Conservation (phyloP, 208 protist species). For the Leishmania braziliensis region DNA sequence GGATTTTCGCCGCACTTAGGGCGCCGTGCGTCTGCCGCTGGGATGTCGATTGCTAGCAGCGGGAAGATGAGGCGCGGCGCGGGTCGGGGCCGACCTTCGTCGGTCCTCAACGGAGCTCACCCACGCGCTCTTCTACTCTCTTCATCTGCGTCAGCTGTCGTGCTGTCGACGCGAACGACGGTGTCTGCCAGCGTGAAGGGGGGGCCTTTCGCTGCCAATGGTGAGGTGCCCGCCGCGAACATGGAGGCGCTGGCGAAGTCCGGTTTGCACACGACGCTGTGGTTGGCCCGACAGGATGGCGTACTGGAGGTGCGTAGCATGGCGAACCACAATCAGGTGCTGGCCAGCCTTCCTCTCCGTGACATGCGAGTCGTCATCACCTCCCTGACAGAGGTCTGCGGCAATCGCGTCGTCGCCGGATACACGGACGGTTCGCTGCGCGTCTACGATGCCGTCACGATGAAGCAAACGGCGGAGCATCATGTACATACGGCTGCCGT, state of each 20-base stretch:
- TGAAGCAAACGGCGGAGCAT: slow-evolving; percentile 26
- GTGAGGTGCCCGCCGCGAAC: slow-evolving; percentile 26
- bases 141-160: neutral
- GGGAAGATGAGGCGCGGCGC: neutral
- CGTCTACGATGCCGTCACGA: slow-evolving; percentile 50
- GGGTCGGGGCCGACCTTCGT: neutral
- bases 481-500: slow-evolving; percentile 54
- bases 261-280: slow-evolving; percentile 55
- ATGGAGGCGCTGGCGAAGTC: slow-evolving; percentile 29
- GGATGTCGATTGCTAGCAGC: neutral
- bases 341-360: slow-evolving; percentile 33
- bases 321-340: slow-evolving; percentile 39
- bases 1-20: neutral
- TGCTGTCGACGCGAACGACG: neutral
- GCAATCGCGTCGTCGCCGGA: slow-evolving; percentile 61
- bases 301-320: slow-evolving; percentile 65
- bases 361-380: slow-evolving; percentile 45
- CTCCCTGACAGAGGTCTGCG: slow-evolving; percentile 46
- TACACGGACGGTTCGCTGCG: slow-evolving; percentile 54
- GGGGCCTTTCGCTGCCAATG: neutral
- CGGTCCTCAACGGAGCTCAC: neutral
- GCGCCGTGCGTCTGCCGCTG: neutral
- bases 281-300: slow-evolving; percentile 59
- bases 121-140: neutral
- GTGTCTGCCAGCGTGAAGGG: neutral